Base-by-base conservation (phyloP, 2,329 filamentous ascomycete genomes). In the Teratosphaeria pseudoeucalypti region DNA sequence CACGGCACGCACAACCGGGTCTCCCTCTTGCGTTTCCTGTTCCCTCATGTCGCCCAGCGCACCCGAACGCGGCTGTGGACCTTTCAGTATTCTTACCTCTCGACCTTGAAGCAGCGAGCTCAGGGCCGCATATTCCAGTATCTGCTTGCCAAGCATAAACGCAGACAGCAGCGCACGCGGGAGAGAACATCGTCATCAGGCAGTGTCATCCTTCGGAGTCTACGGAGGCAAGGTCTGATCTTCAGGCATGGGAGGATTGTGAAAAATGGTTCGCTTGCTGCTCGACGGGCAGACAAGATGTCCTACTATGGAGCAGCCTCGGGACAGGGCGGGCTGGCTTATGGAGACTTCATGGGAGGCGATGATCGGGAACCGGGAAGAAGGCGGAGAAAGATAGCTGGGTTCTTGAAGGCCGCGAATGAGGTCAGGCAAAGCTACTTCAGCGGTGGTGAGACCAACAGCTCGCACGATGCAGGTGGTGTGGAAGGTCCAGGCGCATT, bases 371-470 rank as follows among this genome's bases (percentile, higher is more conserved):
- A 91, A 74, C 81, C 82, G 39, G 90, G 91, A 0, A 81, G 84
- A n/a, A 79, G 90, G 64, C 81, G 92, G 66, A 87, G 82, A 73
- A 95, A 87, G 78, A 77, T 96, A 52, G 89, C 88, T 37, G 85
- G 83, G 12, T 88, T 88, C 69, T 70, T 89, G 58, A 86, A 84
- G 69, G 85, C 86, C 56, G 87, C 86, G 11, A 89, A 89, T 68
- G 86, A 89, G 70, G 71, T 89, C 59, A 78, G 86, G 43, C 86
- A 89, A 73, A 80, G 81, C 47, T 89, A 89, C 71, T 63, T 77
- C 58, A 66, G 60, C 16, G 63, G 58, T 16, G 34, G 26, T 37
- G 53, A 54, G 16, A 37, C 12, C 4, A 67, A 68, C 59, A 78
- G 77, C 72, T 61, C 47, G n/a, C 61, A 57, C 47, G 66, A 67